A percentile compares a stretch with the other conserved stretches of the same genome.
Conservation (phyloP, 345 rosid species). For the Sonneratia caseolaris region DNA sequence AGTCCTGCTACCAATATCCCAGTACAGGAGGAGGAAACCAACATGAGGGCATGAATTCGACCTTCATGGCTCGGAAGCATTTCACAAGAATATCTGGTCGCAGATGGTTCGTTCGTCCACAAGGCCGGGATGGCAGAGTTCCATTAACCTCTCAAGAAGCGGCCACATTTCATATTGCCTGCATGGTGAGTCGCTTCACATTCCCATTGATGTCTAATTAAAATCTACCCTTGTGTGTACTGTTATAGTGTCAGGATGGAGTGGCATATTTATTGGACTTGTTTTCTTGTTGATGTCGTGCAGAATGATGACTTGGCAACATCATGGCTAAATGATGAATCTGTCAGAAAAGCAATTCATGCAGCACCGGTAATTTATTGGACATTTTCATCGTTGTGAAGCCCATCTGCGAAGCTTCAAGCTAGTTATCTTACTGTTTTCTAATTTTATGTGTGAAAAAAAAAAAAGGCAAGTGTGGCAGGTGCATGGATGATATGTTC, state of each 20-base stretch:
- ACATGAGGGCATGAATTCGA: neutral
- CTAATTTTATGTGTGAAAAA: neutral
- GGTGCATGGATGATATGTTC: constrained; percentile 11
- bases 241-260: no score
- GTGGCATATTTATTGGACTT: neutral
- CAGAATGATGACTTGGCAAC: constrained; percentile 40
- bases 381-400: neutral
- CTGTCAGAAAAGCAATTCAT: constrained; percentile 43
- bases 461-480: constrained; percentile 6
- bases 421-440: neutral
- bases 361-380: constrained; percentile 25
- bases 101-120: neutral
- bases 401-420: neutral
- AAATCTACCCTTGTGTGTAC: no score
- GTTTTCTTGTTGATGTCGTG: neutral
- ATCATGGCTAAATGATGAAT: constrained; percentile 32
- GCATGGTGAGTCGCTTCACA: neutral
- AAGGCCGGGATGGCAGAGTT: neutral
- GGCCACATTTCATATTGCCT: neutral
- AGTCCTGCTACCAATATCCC: constrained; percentile 39
- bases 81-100: neutral
- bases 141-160: neutral
- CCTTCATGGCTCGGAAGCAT: neutral
- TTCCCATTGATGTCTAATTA: neutral
- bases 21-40: neutral